Evolutionary conservation across 1,139 yeast genomes (phyloP), one percentile per base, ranked within the genome.

Genomic region (Pichia sp.): DNA sequence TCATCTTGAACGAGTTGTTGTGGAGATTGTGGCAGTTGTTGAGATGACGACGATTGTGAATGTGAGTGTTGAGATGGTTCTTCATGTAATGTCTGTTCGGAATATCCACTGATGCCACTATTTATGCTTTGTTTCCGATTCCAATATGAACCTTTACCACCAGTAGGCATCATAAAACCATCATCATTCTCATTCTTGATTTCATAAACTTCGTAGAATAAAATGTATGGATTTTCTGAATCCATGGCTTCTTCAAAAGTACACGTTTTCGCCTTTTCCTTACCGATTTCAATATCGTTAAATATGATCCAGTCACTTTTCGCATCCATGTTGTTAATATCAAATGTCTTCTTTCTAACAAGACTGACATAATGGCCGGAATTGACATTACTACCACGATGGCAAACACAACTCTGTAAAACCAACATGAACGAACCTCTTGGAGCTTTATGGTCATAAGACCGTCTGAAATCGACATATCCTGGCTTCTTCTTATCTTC

Each of bases 401-500:
- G 95, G 59, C 89, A 85, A 2, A 86, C 76, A 2, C 87, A 90
- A 60, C 88, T 79, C 60, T 85, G 93, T 38, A 86, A 70, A 14
- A 85, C 81, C 51, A 86, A 73, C 67, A 79, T 79, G 63, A 79
- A 85, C 32, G 75, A 73, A 8, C 82, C 83, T 40, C 73, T 60
- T 5, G 70, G 65, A 5, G 67, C 67, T 34, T 64, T 66, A 40
- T 67, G 60, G 33, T 61, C 61, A 12, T 42, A 51, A 9, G 59
- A 52, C 22, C 70, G 61, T 20, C 59, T 60, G 46, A 63, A 63
- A 45, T 63, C 66, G 18, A 63, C 65, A 49, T 41, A 58, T 4
- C 66, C 67, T 1, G 58, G 56, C 33, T 53, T 55, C 7, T 60
- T 58, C 21, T 57, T 65, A 55, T 83, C 89, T 53, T 84, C 91